Evolutionary conservation across 116 monocot genomes (phyloP).

Genomic region (Zostera marina): DNA sequence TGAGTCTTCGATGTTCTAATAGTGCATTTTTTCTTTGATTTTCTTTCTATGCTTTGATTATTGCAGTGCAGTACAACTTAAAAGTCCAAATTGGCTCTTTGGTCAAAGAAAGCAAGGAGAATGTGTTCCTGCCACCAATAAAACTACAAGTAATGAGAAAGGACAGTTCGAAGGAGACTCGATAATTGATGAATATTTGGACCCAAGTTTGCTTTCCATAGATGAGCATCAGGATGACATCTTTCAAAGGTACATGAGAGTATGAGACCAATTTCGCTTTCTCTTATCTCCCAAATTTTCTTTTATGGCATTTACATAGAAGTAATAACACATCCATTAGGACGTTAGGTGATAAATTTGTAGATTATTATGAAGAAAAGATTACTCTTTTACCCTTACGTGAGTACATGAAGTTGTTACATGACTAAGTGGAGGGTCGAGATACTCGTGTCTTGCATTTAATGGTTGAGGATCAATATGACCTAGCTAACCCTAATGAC

Average conservation of each 20-base stretch:
- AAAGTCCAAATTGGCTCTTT: conserved; percentile 92
- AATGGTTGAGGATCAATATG: too few relatives aligned
- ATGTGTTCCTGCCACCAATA: conserved; percentile 22
- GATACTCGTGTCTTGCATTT: too few relatives aligned
- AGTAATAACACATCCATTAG: too few relatives aligned
- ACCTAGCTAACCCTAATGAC: too few relatives aligned
- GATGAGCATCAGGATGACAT: conserved; percentile 37
- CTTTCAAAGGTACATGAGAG: conserved; percentile 36
- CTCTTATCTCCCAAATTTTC: too few relatives aligned
- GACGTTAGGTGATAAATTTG: too few relatives aligned
- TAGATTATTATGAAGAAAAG: too few relatives aligned
- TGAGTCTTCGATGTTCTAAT: neutral
- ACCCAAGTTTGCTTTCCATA: conserved; percentile 34
- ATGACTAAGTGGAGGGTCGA: too few relatives aligned
- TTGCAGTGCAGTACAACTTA: conserved; percentile 93
- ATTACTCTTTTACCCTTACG: too few relatives aligned
- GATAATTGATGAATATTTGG: conserved; percentile 15
- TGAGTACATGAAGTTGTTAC: too few relatives aligned
- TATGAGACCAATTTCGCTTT: too few relatives aligned
- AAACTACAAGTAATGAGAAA: conserved; percentile 17
- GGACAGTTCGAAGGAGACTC: conserved; percentile 11
- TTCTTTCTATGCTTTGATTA: neutral
- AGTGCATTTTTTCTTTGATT: neutral
- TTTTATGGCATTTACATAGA: too few relatives aligned
- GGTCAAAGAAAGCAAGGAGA: conserved; percentile 83